Evolutionary conservation across 2,329 filamentous ascomycete genomes (phyloP).

Genomic region (Coniosporium tulheliwenetii): DNA sequence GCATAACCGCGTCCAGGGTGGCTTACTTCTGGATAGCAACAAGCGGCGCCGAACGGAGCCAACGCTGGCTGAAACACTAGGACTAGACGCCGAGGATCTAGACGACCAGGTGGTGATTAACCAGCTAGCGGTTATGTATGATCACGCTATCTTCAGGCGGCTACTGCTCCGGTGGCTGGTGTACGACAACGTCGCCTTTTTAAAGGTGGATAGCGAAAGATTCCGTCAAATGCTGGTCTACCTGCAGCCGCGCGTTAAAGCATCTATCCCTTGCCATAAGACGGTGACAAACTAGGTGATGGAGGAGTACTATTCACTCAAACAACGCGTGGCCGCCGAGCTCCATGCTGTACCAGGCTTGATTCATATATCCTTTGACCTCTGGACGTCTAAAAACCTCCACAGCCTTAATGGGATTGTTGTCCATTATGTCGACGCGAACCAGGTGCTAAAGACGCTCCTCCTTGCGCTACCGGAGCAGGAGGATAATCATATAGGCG

Average conservation of each 20-base stretch:
- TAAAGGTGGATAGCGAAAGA: background rate
- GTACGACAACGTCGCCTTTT: background rate
- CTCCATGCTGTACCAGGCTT: background rate
- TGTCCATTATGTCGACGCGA: conserved; percentile 5
- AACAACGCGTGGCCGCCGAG: background rate
- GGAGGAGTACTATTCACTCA: background rate
- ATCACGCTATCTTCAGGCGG: no score
- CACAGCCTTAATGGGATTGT: conserved; percentile 5
- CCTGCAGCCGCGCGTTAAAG: background rate
- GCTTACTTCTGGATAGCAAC: no score
- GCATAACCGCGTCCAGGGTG: no score
- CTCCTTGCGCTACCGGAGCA: conserved; percentile 5
- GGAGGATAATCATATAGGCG: conserved; percentile 3
- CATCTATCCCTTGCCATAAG: background rate
- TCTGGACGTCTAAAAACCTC: conserved; percentile 7
- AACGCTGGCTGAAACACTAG: no score
- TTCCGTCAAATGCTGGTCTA: background rate
- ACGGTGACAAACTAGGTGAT: background rate
- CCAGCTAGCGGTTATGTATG: no score
- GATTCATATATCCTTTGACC: conserved; percentile 6
- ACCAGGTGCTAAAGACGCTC: conserved; percentile 1
- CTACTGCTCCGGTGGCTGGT: background rate
- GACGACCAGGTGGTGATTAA: no score
- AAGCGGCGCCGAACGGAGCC: no score
- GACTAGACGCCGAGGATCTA: no score